phyloP scores from a whole-genome alignment of 768 basidiomycete genomes.

The Tylopilus vinaceipallidus region DNA sequence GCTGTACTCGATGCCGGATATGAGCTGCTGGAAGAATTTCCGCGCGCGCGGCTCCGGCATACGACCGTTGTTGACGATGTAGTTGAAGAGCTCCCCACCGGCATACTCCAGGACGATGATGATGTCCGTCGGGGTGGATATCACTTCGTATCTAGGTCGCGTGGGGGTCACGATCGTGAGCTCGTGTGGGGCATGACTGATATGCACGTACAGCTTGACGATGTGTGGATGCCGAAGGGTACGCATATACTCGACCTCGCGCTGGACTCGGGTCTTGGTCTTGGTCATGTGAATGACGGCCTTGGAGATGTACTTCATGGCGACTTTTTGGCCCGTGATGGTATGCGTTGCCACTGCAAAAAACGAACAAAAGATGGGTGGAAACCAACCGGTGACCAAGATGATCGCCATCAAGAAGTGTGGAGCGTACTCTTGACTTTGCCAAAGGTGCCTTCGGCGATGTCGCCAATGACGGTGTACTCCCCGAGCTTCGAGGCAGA shows the following conservation, averaged over 20 bases:
- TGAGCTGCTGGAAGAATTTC: slow-evolving; percentile 97
- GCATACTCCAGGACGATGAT: slow-evolving; percentile 99
- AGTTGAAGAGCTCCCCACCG: slow-evolving; percentile 96
- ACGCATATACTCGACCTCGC: slow-evolving; percentile 97
- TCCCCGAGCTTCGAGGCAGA: slow-evolving; percentile 81
- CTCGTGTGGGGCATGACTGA: slow-evolving; percentile 3
- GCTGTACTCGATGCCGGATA: slow-evolving; percentile 95
- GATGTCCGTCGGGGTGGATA: slow-evolving; percentile 92
- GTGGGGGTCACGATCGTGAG: slow-evolving; percentile 5
- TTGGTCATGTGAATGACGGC: slow-evolving; percentile 89
- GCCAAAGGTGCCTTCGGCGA: slow-evolving; percentile 96
- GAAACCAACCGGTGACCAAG: slow-evolving; percentile 12
- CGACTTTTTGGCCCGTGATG: slow-evolving; percentile 92
- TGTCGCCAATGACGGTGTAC: slow-evolving; percentile 83
- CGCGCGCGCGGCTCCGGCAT: slow-evolving; percentile 88
- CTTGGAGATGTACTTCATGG: slow-evolving; percentile 97
- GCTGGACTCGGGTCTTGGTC: slow-evolving; percentile 87
- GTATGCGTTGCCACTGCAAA: slow-evolving; percentile 79
- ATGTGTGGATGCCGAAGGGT: slow-evolving; percentile 94
- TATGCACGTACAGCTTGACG: slow-evolving; percentile 79
- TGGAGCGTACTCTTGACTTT: slow-evolving; percentile 91
- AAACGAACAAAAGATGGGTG: slow-evolving; percentile 10
- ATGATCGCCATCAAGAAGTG: slow-evolving; percentile 12
- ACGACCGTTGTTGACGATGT: slow-evolving; percentile 91
- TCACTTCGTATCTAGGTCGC: slow-evolving; percentile 70